Conservation (phyloP, 257 asterid species). For the Gentiana straminea region DNA sequence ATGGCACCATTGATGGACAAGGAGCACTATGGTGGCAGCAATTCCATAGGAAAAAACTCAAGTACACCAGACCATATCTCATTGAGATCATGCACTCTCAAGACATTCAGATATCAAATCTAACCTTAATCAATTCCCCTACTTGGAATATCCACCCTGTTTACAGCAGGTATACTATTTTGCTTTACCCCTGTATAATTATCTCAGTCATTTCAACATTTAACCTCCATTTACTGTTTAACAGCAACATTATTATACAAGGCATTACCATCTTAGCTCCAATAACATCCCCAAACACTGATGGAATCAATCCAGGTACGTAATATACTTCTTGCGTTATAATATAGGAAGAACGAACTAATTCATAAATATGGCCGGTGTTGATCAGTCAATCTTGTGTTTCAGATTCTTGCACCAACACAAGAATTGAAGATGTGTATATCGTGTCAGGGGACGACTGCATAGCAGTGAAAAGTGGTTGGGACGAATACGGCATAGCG, state of each 20-base stretch:
- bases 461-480: constrained; percentile 79
- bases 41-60: constrained; percentile 60
- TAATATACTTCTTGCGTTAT: neutral
- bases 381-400: neutral
- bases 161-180: constrained; percentile 53
- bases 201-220: neutral
- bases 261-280: constrained; percentile 84
- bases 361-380: neutral
- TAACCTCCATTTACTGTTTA: neutral
- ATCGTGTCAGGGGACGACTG: constrained; percentile 85
- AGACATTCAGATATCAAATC: constrained; percentile 61
- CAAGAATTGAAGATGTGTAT: constrained; percentile 64
- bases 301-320: constrained; percentile 81
- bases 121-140: constrained; percentile 67
- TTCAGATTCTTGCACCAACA: constrained; percentile 82
- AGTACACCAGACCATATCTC: constrained; percentile 75
- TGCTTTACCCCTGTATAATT: neutral
- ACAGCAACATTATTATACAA: constrained; percentile 64
- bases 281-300: constrained; percentile 80
- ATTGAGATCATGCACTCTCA: constrained; percentile 77
- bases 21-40: constrained; percentile 86
- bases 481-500: constrained; percentile 81
- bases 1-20: constrained; percentile 84
- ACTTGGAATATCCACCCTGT: constrained; percentile 92
- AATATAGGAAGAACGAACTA: too few relatives aligned